Conservation (phyloP, 176 grass and related monocot genomes). For the Bolboschoenus planiculmis region DNA sequence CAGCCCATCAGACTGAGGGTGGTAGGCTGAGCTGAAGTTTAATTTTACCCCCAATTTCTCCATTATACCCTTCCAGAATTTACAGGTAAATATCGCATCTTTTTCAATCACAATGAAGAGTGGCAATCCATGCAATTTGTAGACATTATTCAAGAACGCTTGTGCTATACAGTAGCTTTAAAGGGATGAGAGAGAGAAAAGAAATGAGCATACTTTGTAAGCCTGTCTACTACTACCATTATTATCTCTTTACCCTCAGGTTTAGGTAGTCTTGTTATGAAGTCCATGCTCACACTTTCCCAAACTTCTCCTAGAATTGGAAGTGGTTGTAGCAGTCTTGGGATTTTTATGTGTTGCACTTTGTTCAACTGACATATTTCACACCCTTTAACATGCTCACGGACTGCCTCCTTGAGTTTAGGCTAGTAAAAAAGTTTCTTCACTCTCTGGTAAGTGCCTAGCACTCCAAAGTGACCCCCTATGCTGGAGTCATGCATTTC, state of each 20-base stretch:
- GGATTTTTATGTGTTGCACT: background rate
- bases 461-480: background rate
- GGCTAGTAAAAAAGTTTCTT: background rate
- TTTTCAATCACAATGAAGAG: background rate
- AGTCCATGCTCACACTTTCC: background rate
- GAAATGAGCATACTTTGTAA: background rate
- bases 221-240: background rate
- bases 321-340: background rate
- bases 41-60: background rate
- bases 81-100: background rate
- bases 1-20: background rate
- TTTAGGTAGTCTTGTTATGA: background rate
- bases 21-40: background rate
- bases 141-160: background rate
- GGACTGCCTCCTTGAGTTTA: background rate
- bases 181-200: background rate
- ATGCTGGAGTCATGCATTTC: accelerated
- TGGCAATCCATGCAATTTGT: background rate
- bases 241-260: background rate
- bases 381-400: background rate
- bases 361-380: background rate
- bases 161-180: background rate
- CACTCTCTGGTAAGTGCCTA: background rate
- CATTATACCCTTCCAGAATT: background rate
- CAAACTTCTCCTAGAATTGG: background rate